Evolutionary conservation across 345 rosid genomes (phyloP), one percentile per base, ranked within the genome.

Genomic region (Durio zibethinus): DNA sequence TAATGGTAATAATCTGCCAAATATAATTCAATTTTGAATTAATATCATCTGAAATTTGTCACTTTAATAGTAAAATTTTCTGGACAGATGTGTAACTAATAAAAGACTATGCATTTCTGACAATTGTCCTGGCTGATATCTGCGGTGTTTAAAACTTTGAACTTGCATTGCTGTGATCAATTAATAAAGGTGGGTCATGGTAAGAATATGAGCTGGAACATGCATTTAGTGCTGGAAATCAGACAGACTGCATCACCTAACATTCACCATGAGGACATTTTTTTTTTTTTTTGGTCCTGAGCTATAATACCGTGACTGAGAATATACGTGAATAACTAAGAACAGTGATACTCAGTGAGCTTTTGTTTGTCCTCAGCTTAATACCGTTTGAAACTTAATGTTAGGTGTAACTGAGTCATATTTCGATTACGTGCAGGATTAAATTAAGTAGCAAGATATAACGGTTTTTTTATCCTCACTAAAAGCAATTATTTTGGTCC

Each of bases 191-290:
- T 54, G n/a, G 48, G 48, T 73, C 76, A 73, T 54, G 64, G 31
- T 12, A 53, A 73, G 50, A 21, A 23, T n/a, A 54, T 73, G 76
- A 54, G 76, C 23, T 56, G 47, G 35, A 33, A 5, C 50, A 56
- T 54, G 65, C 65, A 38, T 36, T 73, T 38, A 12, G 76, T 56
- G 52, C 35, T 21, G 36, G 50, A 73, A 56, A 73, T 54, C 76
- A 21, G 36, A 56, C 76, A 21, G 36, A 56, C 11, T 15, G 7
- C 16, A 56, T 14, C 65, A 73, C 61, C 62, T 20, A 53, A 52
- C 47, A 50, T 52, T 50, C 16, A 48, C 60, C 72, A n/a, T 21
- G 4, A 11, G 1, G 61, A 54, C 3, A 8, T 54, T 54, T 21
- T 23, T 10, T 10, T 56, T 10, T 54, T 54, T 21, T 23, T 10